Base-by-base conservation (phyloP, 2,329 filamentous ascomycete species). In the Cercospora brassicicola region DNA sequence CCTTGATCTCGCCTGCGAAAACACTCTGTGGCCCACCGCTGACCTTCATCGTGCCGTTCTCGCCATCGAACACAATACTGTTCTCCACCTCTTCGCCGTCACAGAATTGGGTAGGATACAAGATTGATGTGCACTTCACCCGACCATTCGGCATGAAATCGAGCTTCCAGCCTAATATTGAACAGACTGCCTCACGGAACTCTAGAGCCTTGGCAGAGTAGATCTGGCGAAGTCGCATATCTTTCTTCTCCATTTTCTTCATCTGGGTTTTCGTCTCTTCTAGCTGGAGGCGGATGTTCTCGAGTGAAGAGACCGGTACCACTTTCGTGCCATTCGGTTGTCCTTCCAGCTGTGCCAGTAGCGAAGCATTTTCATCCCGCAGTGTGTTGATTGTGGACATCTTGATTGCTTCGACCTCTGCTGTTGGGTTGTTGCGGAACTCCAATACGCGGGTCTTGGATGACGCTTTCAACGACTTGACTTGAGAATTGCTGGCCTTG, bases 131-230 rank as follows among this genome's bases (percentile, higher is more conserved):
- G 23, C 97, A 92, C 33, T 93, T 90, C 81, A 97, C 96, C 76
- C 96, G 94, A 51, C 95, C 95, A 78, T 97, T 97, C n/a, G 94
- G 93, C 78, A 97, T 90, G 78, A 99, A 98, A 33, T 95, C 93
- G 11, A 98, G 88, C 63, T 94, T 94, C 91, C 94, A 99, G 0
- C 95, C 95, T 0, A 99, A 86, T 0, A 97, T 90, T 20, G 90
- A 93, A 71, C 94, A 94, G 67, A 99, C 94, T 33, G 94, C 93
- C 81, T 98, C 93, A 60, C 96, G 92, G 82, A 99, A 98, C 81
- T 99, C 95, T 74, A 91, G 89, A 0, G 91, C 93, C 79, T 98
- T 99, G 73, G 91, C 88, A 0, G 88, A 88, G 91, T 93, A 99
- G 66, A 98, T 95, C 76, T 97, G 91, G 74, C 96, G 96, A 11